Conservation (phyloP, 1,139 yeast genomes). For the Hemisphaericaspora xylofermentans region DNA sequence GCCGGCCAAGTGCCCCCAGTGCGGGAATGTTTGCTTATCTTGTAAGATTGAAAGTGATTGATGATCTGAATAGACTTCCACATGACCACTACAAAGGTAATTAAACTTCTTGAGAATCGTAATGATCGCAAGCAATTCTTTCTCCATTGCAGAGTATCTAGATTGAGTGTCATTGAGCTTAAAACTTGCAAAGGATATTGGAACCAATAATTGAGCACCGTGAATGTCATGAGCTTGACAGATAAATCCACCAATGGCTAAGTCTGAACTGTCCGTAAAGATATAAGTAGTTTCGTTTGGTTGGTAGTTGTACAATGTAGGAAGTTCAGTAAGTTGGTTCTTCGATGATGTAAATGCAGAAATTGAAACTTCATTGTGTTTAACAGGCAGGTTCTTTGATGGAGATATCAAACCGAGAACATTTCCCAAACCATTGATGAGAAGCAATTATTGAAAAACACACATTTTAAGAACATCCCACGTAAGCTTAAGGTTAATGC, state of each 20-base stretch:
- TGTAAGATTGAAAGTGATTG: too few species aligned
- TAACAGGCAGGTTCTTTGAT: too few species aligned
- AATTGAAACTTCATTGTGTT: not conserved
- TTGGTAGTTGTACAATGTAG: not conserved
- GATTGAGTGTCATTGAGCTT: not conserved
- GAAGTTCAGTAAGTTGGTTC: not conserved
- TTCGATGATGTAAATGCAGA: not conserved
- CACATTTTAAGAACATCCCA: too few species aligned
- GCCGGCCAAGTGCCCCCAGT: too few species aligned
- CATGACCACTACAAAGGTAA: not conserved
- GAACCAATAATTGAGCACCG: not conserved
- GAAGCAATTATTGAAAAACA: too few species aligned
- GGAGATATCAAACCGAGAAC: too few species aligned
- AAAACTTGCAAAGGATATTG: not conserved
- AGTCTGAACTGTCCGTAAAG: not conserved
- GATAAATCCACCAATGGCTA: not conserved
- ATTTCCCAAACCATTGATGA: too few species aligned
- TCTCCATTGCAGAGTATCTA: slow-evolving; percentile 1
- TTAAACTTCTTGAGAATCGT: not conserved
- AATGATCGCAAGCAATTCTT: slow-evolving; percentile 1
- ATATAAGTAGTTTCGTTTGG: not conserved
- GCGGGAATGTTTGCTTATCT: too few species aligned
- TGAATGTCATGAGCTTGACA: not conserved
- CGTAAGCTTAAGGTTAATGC: too few species aligned
- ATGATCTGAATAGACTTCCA: not conserved